A percentile compares a stretch with the other conserved stretches of the same genome.
phyloP scores from a whole-genome alignment of 148 eudicot species.

The Talinum fruticosum region DNA sequence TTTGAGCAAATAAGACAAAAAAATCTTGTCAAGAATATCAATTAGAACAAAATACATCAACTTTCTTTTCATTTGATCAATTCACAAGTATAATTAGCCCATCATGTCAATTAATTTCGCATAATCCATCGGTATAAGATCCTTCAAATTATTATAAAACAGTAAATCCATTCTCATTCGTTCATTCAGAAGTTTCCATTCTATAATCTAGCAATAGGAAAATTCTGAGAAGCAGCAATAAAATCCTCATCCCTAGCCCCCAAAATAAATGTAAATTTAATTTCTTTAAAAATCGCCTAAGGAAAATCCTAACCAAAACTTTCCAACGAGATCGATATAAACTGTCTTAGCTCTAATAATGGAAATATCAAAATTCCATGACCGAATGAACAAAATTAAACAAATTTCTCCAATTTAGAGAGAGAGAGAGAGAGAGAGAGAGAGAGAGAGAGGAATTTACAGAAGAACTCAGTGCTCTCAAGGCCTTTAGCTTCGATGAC shows the following conservation, averaged over 20 bases:
- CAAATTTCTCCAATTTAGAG: not conserved
- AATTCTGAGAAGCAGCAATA: too few species aligned
- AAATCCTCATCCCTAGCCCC: too few species aligned
- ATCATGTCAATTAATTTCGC: not conserved
- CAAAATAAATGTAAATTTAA: too few species aligned
- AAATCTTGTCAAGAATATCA: not conserved
- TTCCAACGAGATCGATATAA: too few species aligned
- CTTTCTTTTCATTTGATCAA: not conserved
- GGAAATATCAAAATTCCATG: not conserved
- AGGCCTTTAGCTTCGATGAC: slow-evolving; percentile 47
- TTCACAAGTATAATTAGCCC: not conserved
- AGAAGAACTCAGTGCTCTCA: slow-evolving; percentile 37
- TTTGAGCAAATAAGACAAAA: not conserved
- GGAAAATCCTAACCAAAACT: too few species aligned
- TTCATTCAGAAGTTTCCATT: too few species aligned
- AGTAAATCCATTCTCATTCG: too few species aligned
- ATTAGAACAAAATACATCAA: not conserved
- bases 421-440: slow-evolving; percentile 2
- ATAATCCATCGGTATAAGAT: too few species aligned
- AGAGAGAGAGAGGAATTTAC: slow-evolving; percentile 22
- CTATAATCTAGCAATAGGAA: too few species aligned
- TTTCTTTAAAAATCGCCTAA: too few species aligned
- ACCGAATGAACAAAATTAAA: not conserved
- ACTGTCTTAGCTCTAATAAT: too few species aligned
- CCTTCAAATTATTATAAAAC: not conserved